phyloP scores from a whole-genome alignment of 495 filamentous ascomycete genomes.

The Penicillium goetzii region DNA sequence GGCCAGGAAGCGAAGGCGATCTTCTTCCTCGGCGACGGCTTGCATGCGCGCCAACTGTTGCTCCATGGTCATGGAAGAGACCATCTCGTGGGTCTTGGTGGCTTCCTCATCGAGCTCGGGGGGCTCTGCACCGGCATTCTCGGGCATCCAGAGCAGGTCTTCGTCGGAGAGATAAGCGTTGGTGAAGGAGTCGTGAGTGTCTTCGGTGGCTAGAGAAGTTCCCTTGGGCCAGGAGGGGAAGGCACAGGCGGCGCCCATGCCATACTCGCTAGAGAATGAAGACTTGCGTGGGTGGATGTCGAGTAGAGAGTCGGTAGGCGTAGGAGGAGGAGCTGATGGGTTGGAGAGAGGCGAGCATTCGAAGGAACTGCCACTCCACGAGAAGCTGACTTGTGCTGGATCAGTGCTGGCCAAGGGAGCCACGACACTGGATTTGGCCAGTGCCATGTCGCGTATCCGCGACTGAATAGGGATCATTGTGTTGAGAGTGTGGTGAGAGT shows the following conservation, averaged over 20 bases:
- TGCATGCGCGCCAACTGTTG: slow-evolving; percentile 49
- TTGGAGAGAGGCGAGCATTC: slow-evolving; percentile 40
- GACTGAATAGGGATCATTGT: slow-evolving; percentile 38
- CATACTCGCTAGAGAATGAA: slow-evolving; percentile 48
- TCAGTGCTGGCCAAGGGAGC: slow-evolving; percentile 38
- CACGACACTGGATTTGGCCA: slow-evolving; percentile 26
- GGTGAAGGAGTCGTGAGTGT: slow-evolving; percentile 40
- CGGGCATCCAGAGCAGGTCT: slow-evolving; percentile 51
- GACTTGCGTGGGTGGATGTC: slow-evolving; percentile 53
- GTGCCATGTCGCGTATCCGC: slow-evolving; percentile 31
- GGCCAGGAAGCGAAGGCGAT: slow-evolving; percentile 49
- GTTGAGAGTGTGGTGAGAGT: background rate
- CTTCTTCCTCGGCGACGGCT: slow-evolving; percentile 44
- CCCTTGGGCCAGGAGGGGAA: slow-evolving; percentile 60
- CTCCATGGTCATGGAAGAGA: slow-evolving; percentile 42
- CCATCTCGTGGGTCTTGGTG: slow-evolving; percentile 27
- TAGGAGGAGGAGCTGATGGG: slow-evolving; percentile 46
- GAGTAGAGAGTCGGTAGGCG: slow-evolving; percentile 44
- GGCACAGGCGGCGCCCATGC: slow-evolving; percentile 52
- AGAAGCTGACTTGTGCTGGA: slow-evolving; percentile 39
- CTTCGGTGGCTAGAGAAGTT: slow-evolving; percentile 45
- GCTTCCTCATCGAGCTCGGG: slow-evolving; percentile 37
- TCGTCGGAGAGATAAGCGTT: slow-evolving; percentile 56
- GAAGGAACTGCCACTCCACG: slow-evolving; percentile 46
- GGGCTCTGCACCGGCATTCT: slow-evolving; percentile 34